Base-by-base conservation (phyloP, 345 rosid genomes). In the Diplotaxis tenuifolia region DNA sequence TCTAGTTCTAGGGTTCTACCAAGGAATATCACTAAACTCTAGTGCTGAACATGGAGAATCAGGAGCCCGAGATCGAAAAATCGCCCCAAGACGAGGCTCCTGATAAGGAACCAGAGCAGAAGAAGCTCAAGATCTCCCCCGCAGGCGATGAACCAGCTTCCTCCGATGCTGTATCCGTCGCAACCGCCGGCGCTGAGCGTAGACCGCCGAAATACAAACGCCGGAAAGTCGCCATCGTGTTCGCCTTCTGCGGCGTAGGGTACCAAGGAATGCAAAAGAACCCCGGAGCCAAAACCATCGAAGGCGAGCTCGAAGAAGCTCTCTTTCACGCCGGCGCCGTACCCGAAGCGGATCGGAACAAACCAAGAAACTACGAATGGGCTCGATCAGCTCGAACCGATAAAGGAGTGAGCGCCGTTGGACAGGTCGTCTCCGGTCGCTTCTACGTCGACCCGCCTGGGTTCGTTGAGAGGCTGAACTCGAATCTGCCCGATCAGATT, bases 191-290 rank as follows among this genome's bases (percentile, higher is more conserved):
- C 72, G 54, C 56, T 56, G 74, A 62, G 50, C 47, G 72, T 20
- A 83, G 70, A 62, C 80, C 71, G 61, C 89, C 67, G 25, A 81
- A 84, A 65, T 89, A 86, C 84, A 88, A 88, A 65, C 96, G 92
- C 70, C 93, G 99, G 20, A 95, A 95, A 74, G 79, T 95, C 59
- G 97, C 99, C 1, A 92, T 95, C 11, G 84, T 87, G 82, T 89
- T 95, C 42, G 92, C 99, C 0, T 95, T 90, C 72, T 92, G 99
- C 53, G 96, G 99, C 21, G 99, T 88, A 6, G 99, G 97, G 4
- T 95, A 95, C 66, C 99, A 95, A 38, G 99, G 96, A n/a, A 95
- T 95, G 98, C 98, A 92, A 65, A 92, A 90, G 68, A 95, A 92
- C 58, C 99, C 97, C 1, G 96, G 96, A 58, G 99, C 99, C 42